A percentile compares a stretch with the other conserved stretches of the same genome.
phyloP scores from a whole-genome alignment of 2,329 filamentous ascomycete genomes.

The Colletotrichum navitas region DNA sequence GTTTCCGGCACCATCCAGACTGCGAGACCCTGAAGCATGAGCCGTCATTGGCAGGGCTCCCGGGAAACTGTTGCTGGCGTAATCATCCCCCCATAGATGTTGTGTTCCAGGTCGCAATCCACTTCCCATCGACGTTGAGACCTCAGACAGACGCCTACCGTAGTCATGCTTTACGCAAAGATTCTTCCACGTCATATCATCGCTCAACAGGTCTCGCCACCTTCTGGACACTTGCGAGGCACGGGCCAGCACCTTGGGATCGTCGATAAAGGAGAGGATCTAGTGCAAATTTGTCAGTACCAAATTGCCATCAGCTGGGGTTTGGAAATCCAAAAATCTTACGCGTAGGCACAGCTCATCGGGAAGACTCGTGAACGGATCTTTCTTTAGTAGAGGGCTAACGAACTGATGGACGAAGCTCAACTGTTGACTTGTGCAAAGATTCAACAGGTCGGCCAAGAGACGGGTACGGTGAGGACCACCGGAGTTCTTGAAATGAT shows the following conservation, averaged over 20 bases:
- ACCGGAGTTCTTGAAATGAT: slow-evolving; percentile 83
- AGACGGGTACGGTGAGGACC: slow-evolving; percentile 83
- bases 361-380: slow-evolving; percentile 91
- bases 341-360: slow-evolving; percentile 93
- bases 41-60: slow-evolving; percentile 55
- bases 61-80: slow-evolving; percentile 59
- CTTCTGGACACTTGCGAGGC: slow-evolving; percentile 95
- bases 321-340: slow-evolving; percentile 51
- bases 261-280: slow-evolving; percentile 97
- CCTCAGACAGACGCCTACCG: slow-evolving; percentile 69
- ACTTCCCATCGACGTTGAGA: slow-evolving; percentile 43
- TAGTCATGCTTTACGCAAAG: slow-evolving; percentile 97
- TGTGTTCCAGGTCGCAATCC: slow-evolving; percentile 31
- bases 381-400: slow-evolving; percentile 92
- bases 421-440: slow-evolving; percentile 94
- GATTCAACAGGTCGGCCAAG: slow-evolving; percentile 88
- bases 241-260: slow-evolving; percentile 91
- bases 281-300: slow-evolving; percentile 52
- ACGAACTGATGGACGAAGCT: slow-evolving; percentile 98
- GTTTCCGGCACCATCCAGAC: slow-evolving; percentile 64
- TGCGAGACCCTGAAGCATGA: slow-evolving; percentile 60
- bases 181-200: slow-evolving; percentile 99
- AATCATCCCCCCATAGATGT: slow-evolving; percentile 42
- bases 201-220: slow-evolving; percentile 93
- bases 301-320: neutral